Percentiles rank a stretch among this genome's conserved stretches.
These are phyloP conservation scores for Globisporangium carolinianum DNA, from an alignment of 352 stramenopile genomes.

Conservation along the genomic window DNA sequence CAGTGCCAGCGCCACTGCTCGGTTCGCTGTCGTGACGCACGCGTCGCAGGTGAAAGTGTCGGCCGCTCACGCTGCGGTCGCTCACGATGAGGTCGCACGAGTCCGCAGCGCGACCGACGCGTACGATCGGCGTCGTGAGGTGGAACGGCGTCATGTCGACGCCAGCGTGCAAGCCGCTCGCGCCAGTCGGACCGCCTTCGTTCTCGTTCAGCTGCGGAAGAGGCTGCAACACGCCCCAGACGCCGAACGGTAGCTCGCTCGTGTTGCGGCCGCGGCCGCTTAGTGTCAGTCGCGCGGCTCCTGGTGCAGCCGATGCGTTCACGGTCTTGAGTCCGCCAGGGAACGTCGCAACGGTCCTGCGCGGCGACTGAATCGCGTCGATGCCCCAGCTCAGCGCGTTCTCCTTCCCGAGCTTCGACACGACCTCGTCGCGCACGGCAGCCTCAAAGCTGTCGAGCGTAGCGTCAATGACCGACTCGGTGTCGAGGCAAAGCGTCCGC, in stretches of 20 bases:
- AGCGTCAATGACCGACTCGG: conserved; percentile 63
- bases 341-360: conserved; percentile 21
- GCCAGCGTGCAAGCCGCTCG: conserved; percentile 5
- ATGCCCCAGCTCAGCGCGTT: conserved; percentile 79
- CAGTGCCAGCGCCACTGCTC: background rate
- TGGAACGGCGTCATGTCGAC: conserved; percentile 59
- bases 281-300: background rate
- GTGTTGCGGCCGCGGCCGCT: conserved; percentile 4
- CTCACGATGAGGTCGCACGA: conserved; percentile 87
- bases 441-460: conserved; percentile 59
- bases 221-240: conserved; percentile 67
- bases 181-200: conserved; percentile 25
- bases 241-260: conserved; percentile 45
- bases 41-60: conserved; percentile 78
- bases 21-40: conserved; percentile 44
- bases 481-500: conserved; percentile 59
- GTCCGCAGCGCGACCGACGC: conserved; percentile 70
- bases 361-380: conserved; percentile 76
- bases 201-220: conserved; percentile 67
- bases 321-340: conserved; percentile 3
- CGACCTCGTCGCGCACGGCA: conserved; percentile 49
- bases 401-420: conserved; percentile 62
- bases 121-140: conserved; percentile 60
- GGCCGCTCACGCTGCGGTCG: conserved; percentile 79
- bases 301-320: background rate